These are phyloP conservation scores for Hippophae gyantsensis DNA, from an alignment of 306 rosid species.

Conservation along the genomic window DNA sequence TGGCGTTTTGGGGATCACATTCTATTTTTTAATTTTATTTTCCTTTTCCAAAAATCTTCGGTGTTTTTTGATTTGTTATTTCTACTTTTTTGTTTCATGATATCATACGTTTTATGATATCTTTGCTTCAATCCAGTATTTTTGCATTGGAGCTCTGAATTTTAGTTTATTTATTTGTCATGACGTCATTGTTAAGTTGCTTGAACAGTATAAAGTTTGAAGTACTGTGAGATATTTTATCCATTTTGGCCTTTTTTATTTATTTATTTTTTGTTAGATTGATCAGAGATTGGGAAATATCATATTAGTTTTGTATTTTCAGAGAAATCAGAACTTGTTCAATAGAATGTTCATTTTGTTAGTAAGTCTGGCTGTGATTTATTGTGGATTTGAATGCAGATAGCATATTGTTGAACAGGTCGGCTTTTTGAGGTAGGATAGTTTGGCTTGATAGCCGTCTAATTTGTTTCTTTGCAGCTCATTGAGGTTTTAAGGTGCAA, in stretches of 20 bases:
- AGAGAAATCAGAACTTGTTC: background rate
- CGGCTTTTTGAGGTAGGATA: conserved; percentile 16
- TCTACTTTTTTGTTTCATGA: background rate
- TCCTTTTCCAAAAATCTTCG: background rate
- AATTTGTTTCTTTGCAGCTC: conserved; percentile 1
- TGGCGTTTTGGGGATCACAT: conserved; percentile 6
- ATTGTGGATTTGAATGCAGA: background rate
- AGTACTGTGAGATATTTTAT: too few relatives aligned
- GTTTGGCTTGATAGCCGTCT: conserved; percentile 4
- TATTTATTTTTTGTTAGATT: too few relatives aligned
- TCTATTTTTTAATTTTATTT: background rate
- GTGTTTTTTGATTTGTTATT: background rate
- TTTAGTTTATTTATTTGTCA: too few relatives aligned
- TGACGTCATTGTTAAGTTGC: too few relatives aligned
- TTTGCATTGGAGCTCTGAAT: background rate
- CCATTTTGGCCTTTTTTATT: too few relatives aligned
- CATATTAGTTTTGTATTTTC: background rate
- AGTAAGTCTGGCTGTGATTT: background rate
- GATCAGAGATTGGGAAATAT: background rate
- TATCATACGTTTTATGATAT: background rate
- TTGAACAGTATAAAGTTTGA: too few relatives aligned
- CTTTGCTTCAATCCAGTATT: background rate
- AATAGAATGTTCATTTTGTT: background rate
- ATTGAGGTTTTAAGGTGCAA: conserved; percentile 17
- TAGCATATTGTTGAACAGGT: conserved; percentile 10